Evolutionary conservation across 2,329 filamentous ascomycete species (phyloP), one percentile per base, ranked within the genome.

Genomic region (Phaeosphaeria sp.): DNA sequence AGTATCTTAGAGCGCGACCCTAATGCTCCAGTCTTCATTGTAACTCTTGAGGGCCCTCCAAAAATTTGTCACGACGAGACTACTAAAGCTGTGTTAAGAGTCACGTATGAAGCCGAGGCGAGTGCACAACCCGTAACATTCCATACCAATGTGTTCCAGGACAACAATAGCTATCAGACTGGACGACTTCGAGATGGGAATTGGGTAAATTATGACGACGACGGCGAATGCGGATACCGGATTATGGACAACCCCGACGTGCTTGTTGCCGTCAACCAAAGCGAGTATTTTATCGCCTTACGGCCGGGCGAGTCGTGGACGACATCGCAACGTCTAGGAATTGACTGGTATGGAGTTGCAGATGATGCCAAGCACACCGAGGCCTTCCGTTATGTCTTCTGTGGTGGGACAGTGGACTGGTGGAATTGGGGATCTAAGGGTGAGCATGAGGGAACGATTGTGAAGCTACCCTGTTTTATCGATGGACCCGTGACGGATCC

Each of bases 281-380:
- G 52, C 55, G 39, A 53, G 22, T 13, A 50, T 18, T 57, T 57
- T 49, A 36, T 43, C 22, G 54, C 50, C 27, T 42, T 54, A 21
- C 30, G 21, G 39, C 55, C 50, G 21, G 55, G 55, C 33, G 50
- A 54, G 44, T 53, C 55, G 22, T 57, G 50, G 55, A 53, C 50
- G n/a, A 57, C 50, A 15, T 41, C 21, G 46, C 43, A 49, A 21
- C 43, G 30, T 41, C 20, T 57, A 43, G 55, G 43, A 3, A 23
- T 44, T 11, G 25, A 49, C 22, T 57, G 50, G 55, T 44, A 39
- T 20, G 23, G 33, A 46, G 21, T 36, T 57, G 50, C 55, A 22
- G 50, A 53, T 39, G 50, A 57, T 43, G 23, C 44, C 23, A 39
- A 57, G 44, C 6, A 50, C 25, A 39, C 44, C 23, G 46, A 57